A percentile compares a stretch with the other conserved stretches of the same genome.
Evolutionary conservation across 345 rosid species (phyloP).

Genomic region (Eucalyptus pauciflora): DNA sequence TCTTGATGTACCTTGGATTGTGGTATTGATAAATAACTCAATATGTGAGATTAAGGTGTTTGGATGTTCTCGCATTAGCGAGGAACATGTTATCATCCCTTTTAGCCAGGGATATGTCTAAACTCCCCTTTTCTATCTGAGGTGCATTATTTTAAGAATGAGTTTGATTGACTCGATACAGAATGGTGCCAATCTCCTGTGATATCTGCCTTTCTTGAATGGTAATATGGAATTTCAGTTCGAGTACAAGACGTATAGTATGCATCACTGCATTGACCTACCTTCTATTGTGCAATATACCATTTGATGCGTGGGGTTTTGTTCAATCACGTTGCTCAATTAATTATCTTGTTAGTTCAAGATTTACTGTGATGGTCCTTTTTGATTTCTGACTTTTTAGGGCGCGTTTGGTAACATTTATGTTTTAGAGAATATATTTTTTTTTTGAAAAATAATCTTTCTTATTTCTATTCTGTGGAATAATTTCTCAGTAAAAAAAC

Average conservation of each 20-base stretch:
- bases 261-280: background rate
- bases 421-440: rapidly evolving
- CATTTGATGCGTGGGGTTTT: background rate
- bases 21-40: background rate
- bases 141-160: background rate
- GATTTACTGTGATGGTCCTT: background rate
- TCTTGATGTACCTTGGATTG: background rate
- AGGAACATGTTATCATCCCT: background rate
- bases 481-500: rapidly evolving
- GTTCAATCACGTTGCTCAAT: background rate
- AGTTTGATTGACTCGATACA: background rate
- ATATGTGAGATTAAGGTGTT: background rate
- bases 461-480: rapidly evolving
- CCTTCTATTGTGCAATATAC: background rate
- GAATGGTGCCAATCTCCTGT: background rate
- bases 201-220: background rate
- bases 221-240: background rate
- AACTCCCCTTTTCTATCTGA: background rate
- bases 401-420: rapidly evolving
- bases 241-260: background rate
- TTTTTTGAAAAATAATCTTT: too few species aligned
- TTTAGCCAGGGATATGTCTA: background rate
- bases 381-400: background rate
- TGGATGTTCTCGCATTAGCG: background rate
- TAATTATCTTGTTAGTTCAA: background rate